Base-by-base conservation (phyloP, 73 alveolate species). In the Blepharisma japonicum region DNA sequence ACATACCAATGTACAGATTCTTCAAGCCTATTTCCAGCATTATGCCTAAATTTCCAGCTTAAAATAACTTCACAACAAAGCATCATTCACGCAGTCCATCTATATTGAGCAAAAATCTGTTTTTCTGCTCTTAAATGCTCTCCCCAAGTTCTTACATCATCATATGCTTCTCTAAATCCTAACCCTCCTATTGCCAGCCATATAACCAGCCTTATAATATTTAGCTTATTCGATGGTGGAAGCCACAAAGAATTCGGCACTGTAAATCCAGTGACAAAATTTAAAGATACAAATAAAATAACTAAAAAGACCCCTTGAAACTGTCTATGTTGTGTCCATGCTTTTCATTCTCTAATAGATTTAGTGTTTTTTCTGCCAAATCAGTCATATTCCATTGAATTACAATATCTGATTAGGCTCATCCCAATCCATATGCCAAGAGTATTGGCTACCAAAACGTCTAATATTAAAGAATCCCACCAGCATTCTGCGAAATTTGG, bases 221-320 rank as follows among this genome's bases (percentile, higher is more conserved):
- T 85, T 84, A 91, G 71, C 70, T 70, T 68, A 53, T 9, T 55
- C 71, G 85, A 56, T 6, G 98, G 98, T 45, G 96, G 96, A 14
- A 92, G 87, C 93, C 95, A 90, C 53, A 89, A 84, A n/a, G 88
- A 86, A 49, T 86, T 89, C 80, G 87, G 79, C 11, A 92, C 77
- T 86, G 91, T 82, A 87, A 92, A 92, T 6, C 96, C 96, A 48
- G 93, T 68, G 71, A 92, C 68, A 79, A 92, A 92, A 71, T 89
- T 89, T 38, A 85, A 50, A 1, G 86, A 66, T 38, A 92, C 86
- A 38, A 91, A 68, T n/a, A 86, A 14, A 82, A 87, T 77, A 42
- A 83, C 71, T 61, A 84, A 87, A 70, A 78, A 25, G 46, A 88
- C 39, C 7, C 85, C 87, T 42, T 94, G 94, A 56, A 92, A 92